phyloP scores from a whole-genome alignment of 1,284 basidiomycete genomes.

The Ceratobasidium sp. region DNA sequence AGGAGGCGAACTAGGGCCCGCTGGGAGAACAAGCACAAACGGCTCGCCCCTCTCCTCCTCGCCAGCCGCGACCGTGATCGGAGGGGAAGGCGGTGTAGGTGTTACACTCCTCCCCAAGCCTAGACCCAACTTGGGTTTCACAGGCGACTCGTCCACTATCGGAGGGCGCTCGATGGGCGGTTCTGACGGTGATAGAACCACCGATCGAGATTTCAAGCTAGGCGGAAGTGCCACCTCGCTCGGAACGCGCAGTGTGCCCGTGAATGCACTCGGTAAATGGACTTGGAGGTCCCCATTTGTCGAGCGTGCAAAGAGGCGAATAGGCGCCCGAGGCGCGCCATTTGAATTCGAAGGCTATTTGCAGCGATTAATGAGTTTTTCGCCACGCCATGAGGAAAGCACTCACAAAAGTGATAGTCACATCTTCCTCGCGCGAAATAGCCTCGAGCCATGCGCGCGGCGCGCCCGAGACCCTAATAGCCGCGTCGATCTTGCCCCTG shows the following conservation, averaged over 20 bases:
- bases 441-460: conserved; percentile 37
- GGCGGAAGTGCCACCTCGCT: conserved; percentile 13
- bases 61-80: background rate
- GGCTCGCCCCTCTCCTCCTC: background rate
- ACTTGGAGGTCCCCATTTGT: conserved; percentile 26
- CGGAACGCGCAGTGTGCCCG: conserved; percentile 33
- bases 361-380: too few species aligned
- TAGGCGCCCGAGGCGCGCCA: conserved; percentile 21
- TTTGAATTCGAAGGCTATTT: conserved; percentile 23
- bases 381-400: conserved; percentile 1
- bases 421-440: conserved; percentile 34
- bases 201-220: conserved; percentile 17
- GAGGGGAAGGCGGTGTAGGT: conserved; percentile 11
- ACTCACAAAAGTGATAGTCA: conserved; percentile 37
- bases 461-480: conserved; percentile 32
- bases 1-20: background rate
- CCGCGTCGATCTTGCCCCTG: conserved; percentile 37
- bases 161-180: conserved; percentile 34
- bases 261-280: conserved; percentile 5
- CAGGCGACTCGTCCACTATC: conserved; percentile 13
- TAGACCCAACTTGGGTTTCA: conserved; percentile 1
- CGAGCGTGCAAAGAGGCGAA: conserved; percentile 23
- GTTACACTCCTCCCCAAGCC: background rate
- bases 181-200: conserved; percentile 28
- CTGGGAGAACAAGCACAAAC: background rate